Evolutionary conservation across 169 alveolate species (phyloP).

Genomic region (Theileria equi): DNA sequence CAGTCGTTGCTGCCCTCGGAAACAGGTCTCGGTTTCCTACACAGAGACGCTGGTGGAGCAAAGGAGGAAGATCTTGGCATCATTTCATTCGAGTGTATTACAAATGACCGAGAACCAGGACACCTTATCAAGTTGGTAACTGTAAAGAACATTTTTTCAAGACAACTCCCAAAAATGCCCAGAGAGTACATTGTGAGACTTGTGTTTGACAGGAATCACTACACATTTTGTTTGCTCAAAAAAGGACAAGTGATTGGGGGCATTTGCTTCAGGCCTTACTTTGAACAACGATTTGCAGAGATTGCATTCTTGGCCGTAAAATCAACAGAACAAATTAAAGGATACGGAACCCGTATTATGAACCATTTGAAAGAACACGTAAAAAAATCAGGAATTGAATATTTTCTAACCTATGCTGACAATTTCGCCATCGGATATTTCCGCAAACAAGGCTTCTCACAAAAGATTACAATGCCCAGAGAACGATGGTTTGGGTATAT

Average conservation of each 20-base stretch:
- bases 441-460: conserved; percentile 95
- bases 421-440: conserved; percentile 97
- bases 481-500: conserved; percentile 97
- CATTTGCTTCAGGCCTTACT: conserved; percentile 90
- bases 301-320: conserved; percentile 98
- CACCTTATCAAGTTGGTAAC: conserved; percentile 86
- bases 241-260: conserved; percentile 95
- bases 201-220: conserved; percentile 95
- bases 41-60: conserved; percentile 90
- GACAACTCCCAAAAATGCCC: conserved; percentile 98
- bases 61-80: conserved; percentile 86
- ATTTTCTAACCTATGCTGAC: conserved; percentile 95
- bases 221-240: conserved; percentile 90
- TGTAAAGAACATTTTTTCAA: conserved; percentile 91
- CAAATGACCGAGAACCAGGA: conserved; percentile 88
- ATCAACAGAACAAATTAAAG: conserved; percentile 95
- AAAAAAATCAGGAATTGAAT: conserved; percentile 87
- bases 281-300: conserved; percentile 93
- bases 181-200: conserved; percentile 95
- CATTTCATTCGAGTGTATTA: conserved; percentile 85
- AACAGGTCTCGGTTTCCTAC: conserved; percentile 87
- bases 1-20: conserved; percentile 83
- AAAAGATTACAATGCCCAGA: conserved; percentile 91
- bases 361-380: conserved; percentile 95
- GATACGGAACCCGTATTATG: conserved; percentile 98